Percentiles rank a stretch among this genome's conserved stretches.
Conservation (phyloP, 805 yeast genomes). For the Kurtzmaniella cleridarum region DNA sequence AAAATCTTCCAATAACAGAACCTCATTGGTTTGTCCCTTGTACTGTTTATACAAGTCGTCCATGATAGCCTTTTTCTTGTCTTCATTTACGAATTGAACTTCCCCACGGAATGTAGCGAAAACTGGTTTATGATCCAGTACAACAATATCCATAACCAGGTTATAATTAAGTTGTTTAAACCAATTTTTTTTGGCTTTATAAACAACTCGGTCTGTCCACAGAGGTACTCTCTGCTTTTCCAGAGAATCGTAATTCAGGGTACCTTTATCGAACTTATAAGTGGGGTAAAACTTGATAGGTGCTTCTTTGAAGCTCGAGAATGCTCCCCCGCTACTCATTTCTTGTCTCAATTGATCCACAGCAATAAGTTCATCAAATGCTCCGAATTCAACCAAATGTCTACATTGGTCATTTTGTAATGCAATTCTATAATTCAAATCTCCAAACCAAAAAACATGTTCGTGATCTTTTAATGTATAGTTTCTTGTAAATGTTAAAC, state of each 20-base stretch:
- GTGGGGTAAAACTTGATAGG: constrained; percentile 81
- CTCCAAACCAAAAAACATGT: constrained; percentile 87
- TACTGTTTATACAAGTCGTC: constrained; percentile 23
- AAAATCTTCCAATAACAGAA: constrained; percentile 4
- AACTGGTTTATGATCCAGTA: constrained; percentile 93
- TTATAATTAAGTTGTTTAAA: constrained; percentile 65
- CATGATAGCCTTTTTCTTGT: constrained; percentile 22
- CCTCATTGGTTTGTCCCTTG: constrained; percentile 18
- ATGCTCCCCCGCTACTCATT: constrained; percentile 62
- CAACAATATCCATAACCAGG: constrained; percentile 49
- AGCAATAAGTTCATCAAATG: constrained; percentile 48
- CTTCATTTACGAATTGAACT: constrained; percentile 59
- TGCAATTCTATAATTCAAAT: constrained; percentile 77
- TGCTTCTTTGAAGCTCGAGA: constrained; percentile 72
- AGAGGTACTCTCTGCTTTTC: constrained; percentile 93
- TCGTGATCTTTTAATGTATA: constrained; percentile 71
- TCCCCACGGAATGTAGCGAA: constrained; percentile 67
- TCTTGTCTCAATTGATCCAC: constrained; percentile 78
- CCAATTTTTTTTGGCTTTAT: constrained; percentile 14
- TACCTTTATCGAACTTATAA: constrained; percentile 85
- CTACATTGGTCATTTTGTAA: constrained; percentile 73
- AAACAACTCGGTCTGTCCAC: constrained; percentile 91
- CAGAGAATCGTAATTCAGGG: constrained; percentile 74
- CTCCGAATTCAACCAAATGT: constrained; percentile 39
- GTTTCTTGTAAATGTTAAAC: constrained; percentile 76